Conservation (phyloP, 495 filamentous ascomycete species). For the Aspergillus sclerotiicarbonarius region DNA sequence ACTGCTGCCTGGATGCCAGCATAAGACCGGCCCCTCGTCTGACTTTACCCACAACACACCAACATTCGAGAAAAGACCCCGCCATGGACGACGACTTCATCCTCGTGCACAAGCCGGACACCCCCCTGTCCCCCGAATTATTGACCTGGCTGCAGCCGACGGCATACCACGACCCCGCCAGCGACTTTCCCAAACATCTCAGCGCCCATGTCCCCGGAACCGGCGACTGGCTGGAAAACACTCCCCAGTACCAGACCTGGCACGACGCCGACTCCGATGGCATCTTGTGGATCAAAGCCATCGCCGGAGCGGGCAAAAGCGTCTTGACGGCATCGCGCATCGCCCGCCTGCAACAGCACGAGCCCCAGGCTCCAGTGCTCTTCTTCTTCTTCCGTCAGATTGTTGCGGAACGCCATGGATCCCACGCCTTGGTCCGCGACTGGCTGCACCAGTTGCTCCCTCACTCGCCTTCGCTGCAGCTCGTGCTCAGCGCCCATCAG, state of each 20-base stretch:
- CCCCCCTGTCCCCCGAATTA: not conserved
- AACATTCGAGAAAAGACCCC: too few relatives aligned
- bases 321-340: conserved; percentile 45
- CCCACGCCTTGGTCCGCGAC: conserved; percentile 39
- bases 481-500: conserved; percentile 21
- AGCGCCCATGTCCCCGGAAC: conserved; percentile 43
- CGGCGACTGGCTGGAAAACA: conserved; percentile 42
- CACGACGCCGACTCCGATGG: conserved; percentile 29
- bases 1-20: too few relatives aligned
- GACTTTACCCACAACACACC: too few relatives aligned
- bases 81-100: not conserved
- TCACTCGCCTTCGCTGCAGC: conserved; percentile 39
- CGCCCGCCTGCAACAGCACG: conserved; percentile 24
- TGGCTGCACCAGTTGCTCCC: conserved; percentile 43
- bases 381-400: conserved; percentile 58
- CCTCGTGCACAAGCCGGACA: not conserved
- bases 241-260: conserved; percentile 41
- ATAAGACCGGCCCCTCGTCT: too few relatives aligned
- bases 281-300: conserved; percentile 49
- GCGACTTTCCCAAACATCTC: conserved; percentile 13
- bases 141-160: conserved; percentile 9
- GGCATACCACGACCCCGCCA: not conserved
- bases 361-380: conserved; percentile 33
- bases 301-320: conserved; percentile 52
- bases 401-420: conserved; percentile 47